A percentile compares a stretch with the other conserved stretches of the same genome.
Evolutionary conservation across 2,329 filamentous ascomycete genomes (phyloP).

Genomic region (Tothia fuscella): DNA sequence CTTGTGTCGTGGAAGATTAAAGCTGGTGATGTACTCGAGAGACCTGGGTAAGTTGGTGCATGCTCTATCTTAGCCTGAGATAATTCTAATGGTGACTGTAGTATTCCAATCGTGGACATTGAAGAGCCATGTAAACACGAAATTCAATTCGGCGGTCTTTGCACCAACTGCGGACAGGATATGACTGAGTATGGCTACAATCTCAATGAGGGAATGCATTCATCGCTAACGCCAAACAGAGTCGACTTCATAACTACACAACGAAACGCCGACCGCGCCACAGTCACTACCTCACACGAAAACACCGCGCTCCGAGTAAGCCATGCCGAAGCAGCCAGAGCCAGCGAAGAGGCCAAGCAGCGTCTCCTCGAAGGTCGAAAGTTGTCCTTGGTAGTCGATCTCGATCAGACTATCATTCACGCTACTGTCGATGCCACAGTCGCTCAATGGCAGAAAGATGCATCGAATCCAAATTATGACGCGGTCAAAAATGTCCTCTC

Average conservation of each 20-base stretch:
- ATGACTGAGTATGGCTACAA: slow-evolving; percentile 82
- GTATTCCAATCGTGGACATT: slow-evolving; percentile 55
- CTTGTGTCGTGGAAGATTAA: slow-evolving; percentile 64
- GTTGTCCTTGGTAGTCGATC: slow-evolving; percentile 86
- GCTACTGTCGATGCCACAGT: slow-evolving; percentile 95
- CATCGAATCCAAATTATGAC: slow-evolving; percentile 77
- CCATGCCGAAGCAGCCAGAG: slow-evolving; percentile 62
- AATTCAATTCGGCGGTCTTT: slow-evolving; percentile 81
- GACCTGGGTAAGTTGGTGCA: slow-evolving; percentile 20
- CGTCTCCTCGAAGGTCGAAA: slow-evolving; percentile 71
- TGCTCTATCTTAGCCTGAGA: background rate
- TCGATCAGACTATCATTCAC: slow-evolving; percentile 97
- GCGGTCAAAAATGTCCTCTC: slow-evolving; percentile 78
- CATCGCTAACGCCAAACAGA: too few relatives aligned
- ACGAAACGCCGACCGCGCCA: slow-evolving; percentile 71
- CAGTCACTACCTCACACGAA: slow-evolving; percentile 90
- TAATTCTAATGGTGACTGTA: slow-evolving; percentile 17
- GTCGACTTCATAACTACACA: slow-evolving; percentile 71
- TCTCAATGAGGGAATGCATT: too few relatives aligned
- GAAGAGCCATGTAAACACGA: slow-evolving; percentile 88
- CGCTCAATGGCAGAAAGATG: slow-evolving; percentile 86
- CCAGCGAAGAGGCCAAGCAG: slow-evolving; percentile 77
- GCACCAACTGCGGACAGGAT: slow-evolving; percentile 85
- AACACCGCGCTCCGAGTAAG: slow-evolving; percentile 81
- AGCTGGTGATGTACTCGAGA: slow-evolving; percentile 49